Evolutionary conservation across 176 grass and related monocot species (phyloP), one percentile per base, ranked within the genome.

Genomic region (Juncus effusus): DNA sequence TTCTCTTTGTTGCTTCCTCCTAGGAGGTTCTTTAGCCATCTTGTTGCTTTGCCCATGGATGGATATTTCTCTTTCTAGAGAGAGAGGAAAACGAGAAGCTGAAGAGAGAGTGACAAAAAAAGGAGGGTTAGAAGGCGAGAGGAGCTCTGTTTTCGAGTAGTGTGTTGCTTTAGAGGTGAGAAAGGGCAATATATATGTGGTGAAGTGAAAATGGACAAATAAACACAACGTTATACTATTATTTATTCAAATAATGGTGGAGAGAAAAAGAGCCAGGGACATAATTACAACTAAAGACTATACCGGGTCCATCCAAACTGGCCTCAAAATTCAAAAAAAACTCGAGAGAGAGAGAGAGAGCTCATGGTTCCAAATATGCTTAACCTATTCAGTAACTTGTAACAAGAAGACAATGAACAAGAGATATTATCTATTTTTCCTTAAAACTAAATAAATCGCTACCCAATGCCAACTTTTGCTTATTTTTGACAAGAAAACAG

Each of bases 21-120:
- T 16, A 86, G 35, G 40, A 99, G 36, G 65, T 44, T 82, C 2
- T 83, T 79, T 14, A 99, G 57, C 94, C 94, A 99, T 64, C 89
- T 67, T 12, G 69, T 80, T 60, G 94, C 85, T 77, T 87, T 82
- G 36, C 89, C 94, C 94, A 99, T 96, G 40, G 38, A 50, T 64
- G 55, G 59, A 72, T 68, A 51, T 55, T 36, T 59, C 49, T 49
- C n/a, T 53, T 53, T 7, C 45, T 57, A 38, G 49, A 62, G 51
- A 8, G 55, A 8, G 14, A 79, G 69, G 40, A 41, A 6, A 19
- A 61, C 12, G 16, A 38, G 13, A 28, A 80, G 13, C 40, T 28
- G 66, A 14, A 60, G 41, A 70, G 3, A 59, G 58, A 42, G 37
- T 7, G 42, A 69, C 19, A 56, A 35, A 69, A 28, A 70, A 36